phyloP scores from a whole-genome alignment of 1,139 yeast species.

The Sugiyamaella sp. region DNA sequence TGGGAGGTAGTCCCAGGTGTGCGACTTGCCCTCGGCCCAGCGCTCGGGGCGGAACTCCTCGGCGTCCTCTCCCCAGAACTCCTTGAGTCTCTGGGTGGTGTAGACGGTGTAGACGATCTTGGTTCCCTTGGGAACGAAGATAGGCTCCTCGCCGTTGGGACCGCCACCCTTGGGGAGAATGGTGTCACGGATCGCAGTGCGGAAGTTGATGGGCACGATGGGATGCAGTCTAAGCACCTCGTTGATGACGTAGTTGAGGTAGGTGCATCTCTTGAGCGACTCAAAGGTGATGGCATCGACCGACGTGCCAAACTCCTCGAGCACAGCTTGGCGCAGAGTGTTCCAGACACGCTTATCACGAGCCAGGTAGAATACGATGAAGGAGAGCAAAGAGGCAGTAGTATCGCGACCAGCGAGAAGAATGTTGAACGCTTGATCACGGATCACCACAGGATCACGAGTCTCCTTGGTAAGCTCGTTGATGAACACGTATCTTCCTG shows the following conservation, averaged over 20 bases:
- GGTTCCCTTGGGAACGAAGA: slow-evolving; percentile 53
- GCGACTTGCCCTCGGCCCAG: slow-evolving; percentile 44
- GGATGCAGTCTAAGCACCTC: slow-evolving; percentile 60
- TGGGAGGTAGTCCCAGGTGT: slow-evolving; percentile 42
- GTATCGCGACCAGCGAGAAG: slow-evolving; percentile 58
- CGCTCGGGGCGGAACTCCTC: slow-evolving; percentile 55
- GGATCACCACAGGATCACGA: slow-evolving; percentile 49
- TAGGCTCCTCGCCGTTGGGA: slow-evolving; percentile 47
- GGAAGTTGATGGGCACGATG: slow-evolving; percentile 57
- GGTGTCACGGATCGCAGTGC: slow-evolving; percentile 48
- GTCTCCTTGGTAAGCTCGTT: slow-evolving; percentile 55
- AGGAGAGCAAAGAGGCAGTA: slow-evolving; percentile 54
- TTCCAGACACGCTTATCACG: slow-evolving; percentile 47
- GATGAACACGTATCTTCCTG: slow-evolving; percentile 34
- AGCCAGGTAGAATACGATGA: slow-evolving; percentile 50
- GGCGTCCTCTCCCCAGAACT: slow-evolving; percentile 54
- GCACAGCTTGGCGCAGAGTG: slow-evolving; percentile 34
- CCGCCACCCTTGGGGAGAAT: slow-evolving; percentile 45
- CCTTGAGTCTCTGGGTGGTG: slow-evolving; percentile 50
- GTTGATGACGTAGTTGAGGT: slow-evolving; percentile 52
- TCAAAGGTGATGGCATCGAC: slow-evolving; percentile 48
- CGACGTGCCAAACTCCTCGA: slow-evolving; percentile 36
- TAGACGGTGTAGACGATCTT: slow-evolving; percentile 50
- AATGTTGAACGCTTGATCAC: slow-evolving; percentile 55
- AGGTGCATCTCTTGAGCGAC: slow-evolving; percentile 53